Evolutionary conservation across 768 basidiomycete genomes (phyloP).

Genomic region (Tricholoma bakamatsutake): DNA sequence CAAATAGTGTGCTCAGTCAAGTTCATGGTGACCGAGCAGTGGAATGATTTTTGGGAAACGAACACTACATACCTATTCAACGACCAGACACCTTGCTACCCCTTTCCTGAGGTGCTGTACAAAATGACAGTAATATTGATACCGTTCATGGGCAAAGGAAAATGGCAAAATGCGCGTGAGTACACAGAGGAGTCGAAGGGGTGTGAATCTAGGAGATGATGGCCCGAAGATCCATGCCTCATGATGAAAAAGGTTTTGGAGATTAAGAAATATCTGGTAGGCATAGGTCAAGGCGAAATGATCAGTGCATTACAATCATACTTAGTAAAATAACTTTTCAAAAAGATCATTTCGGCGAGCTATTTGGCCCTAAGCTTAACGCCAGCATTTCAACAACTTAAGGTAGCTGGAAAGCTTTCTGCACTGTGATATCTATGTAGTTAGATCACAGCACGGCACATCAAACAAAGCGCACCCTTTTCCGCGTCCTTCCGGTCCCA

Average conservation of each 20-base stretch:
- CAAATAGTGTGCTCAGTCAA: neutral
- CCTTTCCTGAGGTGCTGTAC: too few relatives aligned
- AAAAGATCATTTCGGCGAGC: neutral
- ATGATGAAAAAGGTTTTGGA: neutral
- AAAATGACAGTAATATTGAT: too few relatives aligned
- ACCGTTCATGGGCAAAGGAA: too few relatives aligned
- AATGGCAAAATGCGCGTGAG: too few relatives aligned
- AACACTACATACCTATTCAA: neutral
- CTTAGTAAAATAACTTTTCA: neutral
- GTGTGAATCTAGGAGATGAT: neutral
- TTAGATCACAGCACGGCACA: neutral
- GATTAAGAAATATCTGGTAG: neutral
- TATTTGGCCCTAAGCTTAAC: neutral
- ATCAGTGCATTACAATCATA: neutral
- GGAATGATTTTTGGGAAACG: neutral
- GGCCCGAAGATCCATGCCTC: neutral
- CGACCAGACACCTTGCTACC: too few relatives aligned
- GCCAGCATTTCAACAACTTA: neutral
- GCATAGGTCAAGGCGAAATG: neutral
- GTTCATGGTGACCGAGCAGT: neutral
- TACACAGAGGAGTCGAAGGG: neutral
- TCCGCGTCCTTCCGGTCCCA: slow-evolving; percentile 35
- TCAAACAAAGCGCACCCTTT: slow-evolving; percentile 25
- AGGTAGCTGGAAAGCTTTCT: neutral
- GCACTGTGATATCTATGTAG: neutral